Evolutionary conservation across 73 alveolate species (phyloP).

Genomic region (Stentor coeruleus): DNA sequence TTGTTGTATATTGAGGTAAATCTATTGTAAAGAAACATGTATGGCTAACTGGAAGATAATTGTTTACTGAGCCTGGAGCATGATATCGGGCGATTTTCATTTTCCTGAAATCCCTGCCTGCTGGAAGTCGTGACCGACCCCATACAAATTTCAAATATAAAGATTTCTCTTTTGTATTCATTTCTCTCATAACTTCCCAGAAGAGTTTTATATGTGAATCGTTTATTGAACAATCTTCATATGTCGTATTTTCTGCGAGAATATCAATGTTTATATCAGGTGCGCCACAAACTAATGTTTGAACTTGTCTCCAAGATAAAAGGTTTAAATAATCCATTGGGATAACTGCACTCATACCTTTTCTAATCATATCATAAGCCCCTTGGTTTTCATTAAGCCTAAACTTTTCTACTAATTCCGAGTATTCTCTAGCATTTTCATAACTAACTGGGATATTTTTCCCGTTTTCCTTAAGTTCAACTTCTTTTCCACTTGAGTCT

Average conservation of each 20-base stretch:
- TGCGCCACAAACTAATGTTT: slow-evolving; percentile 85
- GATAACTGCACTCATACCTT: slow-evolving; percentile 70
- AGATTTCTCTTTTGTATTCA: slow-evolving; percentile 65
- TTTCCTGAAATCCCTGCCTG: slow-evolving; percentile 53
- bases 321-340: slow-evolving; percentile 59
- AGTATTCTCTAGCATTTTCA: slow-evolving; percentile 52
- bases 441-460: slow-evolving; percentile 46
- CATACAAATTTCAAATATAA: slow-evolving; percentile 75
- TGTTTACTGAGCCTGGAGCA: slow-evolving; percentile 57
- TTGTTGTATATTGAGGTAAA: slow-evolving; percentile 70
- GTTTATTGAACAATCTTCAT: slow-evolving; percentile 66
- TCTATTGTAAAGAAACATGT: slow-evolving; percentile 81
- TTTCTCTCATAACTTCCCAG: slow-evolving; percentile 73
- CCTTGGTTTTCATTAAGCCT: slow-evolving; percentile 65
- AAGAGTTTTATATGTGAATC: slow-evolving; percentile 55
- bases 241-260: slow-evolving; percentile 71
- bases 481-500: slow-evolving; percentile 70
- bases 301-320: slow-evolving; percentile 78
- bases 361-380: slow-evolving; percentile 59
- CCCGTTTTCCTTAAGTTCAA: slow-evolving; percentile 66
- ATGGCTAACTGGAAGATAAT: slow-evolving; percentile 70
- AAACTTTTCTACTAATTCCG: slow-evolving; percentile 53
- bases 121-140: slow-evolving; percentile 87
- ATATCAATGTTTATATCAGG: slow-evolving; percentile 69
- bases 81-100: slow-evolving; percentile 36